A percentile compares a stretch with the other conserved stretches of the same genome.
Evolutionary conservation across 1,139 yeast species (phyloP).

Genomic region (Pichia sp.): DNA sequence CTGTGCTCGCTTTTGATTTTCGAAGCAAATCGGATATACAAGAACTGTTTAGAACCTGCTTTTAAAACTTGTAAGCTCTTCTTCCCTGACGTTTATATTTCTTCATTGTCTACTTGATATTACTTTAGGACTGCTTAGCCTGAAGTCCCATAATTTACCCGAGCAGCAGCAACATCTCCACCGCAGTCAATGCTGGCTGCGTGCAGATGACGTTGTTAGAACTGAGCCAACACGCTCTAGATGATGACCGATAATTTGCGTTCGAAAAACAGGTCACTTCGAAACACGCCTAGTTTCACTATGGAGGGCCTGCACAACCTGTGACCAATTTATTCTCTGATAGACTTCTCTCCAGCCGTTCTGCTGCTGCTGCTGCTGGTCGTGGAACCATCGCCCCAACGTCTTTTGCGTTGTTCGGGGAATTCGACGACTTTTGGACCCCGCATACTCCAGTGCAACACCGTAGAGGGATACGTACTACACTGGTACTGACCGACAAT

Average conservation of each 20-base stretch:
- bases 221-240: background rate
- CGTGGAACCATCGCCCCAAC: background rate
- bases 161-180: background rate
- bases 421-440: too few relatives aligned
- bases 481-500: too few relatives aligned
- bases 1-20: too few relatives aligned
- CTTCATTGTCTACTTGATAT: background rate
- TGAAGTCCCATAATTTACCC: too few relatives aligned
- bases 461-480: too few relatives aligned
- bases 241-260: conserved; percentile 65
- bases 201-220: background rate
- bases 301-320: conserved; percentile 34
- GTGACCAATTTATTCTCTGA: conserved; percentile 34
- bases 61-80: too few relatives aligned
- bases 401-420: too few relatives aligned
- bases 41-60: too few relatives aligned
- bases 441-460: background rate
- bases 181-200: background rate
- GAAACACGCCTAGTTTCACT: conserved; percentile 47
- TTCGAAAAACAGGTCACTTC: conserved; percentile 41
- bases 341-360: background rate
- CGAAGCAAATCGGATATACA: too few relatives aligned
- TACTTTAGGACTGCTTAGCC: too few relatives aligned
- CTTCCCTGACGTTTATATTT: background rate
- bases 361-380: background rate